Evolutionary conservation across 78 protist species (phyloP).

Genomic region (Monosiga brevicollis): DNA sequence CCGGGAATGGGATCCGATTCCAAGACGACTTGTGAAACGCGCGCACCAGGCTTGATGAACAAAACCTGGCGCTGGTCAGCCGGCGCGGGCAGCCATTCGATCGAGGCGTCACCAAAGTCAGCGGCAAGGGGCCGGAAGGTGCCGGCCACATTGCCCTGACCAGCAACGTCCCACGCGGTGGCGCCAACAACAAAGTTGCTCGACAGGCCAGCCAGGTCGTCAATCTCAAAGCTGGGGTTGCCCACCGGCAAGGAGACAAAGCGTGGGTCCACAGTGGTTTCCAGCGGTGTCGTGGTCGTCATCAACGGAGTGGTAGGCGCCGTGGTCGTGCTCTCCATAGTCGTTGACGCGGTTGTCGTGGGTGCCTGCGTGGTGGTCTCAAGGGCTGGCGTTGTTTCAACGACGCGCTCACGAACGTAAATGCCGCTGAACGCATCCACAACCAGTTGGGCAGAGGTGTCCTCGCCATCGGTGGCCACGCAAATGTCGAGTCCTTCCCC

Average conservation of each 20-base stretch:
- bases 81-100: neutral
- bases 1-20: neutral
- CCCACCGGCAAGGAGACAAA: neutral
- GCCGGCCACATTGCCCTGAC: neutral
- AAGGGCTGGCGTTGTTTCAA: neutral
- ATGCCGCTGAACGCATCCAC: too few relatives aligned
- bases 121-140: neutral
- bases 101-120: neutral
- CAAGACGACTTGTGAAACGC: neutral
- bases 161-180: neutral
- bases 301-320: neutral
- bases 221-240: neutral
- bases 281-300: neutral
- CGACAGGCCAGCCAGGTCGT: neutral
- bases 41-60: neutral
- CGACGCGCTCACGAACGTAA: too few relatives aligned
- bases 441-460: too few relatives aligned
- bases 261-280: neutral
- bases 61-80: neutral
- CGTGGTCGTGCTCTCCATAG: neutral
- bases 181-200: neutral
- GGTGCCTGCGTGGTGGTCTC: neutral
- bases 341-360: neutral
- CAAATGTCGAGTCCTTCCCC: neutral
- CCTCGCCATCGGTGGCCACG: neutral